Conservation (phyloP, 2,329 filamentous ascomycete species). For the Ophiocordyceps unilateralis region DNA sequence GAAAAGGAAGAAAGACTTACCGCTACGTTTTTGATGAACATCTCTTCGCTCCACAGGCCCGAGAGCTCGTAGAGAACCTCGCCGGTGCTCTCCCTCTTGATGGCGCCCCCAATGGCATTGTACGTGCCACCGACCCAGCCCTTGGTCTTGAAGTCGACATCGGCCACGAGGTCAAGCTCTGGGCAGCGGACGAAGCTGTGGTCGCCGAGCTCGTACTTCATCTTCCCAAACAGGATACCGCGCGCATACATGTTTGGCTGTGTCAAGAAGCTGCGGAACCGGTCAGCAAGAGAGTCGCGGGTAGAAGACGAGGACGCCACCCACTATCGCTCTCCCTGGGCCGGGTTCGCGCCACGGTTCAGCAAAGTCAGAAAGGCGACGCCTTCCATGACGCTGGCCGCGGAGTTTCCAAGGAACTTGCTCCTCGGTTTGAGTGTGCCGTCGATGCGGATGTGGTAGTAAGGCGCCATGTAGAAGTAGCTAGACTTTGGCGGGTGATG, state of each 20-base stretch:
- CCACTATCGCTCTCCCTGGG: conserved; percentile 72
- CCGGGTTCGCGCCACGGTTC: conserved; percentile 52
- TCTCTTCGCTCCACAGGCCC: conserved; percentile 86
- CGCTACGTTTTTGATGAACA: conserved; percentile 72
- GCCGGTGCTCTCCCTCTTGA: conserved; percentile 75
- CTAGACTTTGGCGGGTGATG: conserved; percentile 97
- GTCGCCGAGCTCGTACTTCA: conserved; percentile 98
- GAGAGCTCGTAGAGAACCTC: conserved; percentile 83
- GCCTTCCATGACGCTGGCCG: conserved; percentile 95
- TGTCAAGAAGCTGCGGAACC: conserved; percentile 53
- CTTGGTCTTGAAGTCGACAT: conserved; percentile 97
- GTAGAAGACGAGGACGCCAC: conserved; percentile 14
- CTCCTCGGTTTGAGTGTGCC: conserved; percentile 89
- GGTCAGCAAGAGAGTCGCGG: conserved; percentile 3
- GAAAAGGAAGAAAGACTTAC: conserved; percentile 25
- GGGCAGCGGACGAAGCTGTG: conserved; percentile 87
- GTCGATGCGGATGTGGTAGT: conserved; percentile 87
- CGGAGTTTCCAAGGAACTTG: conserved; percentile 91
- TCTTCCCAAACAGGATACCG: conserved; percentile 93
- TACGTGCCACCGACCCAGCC: conserved; percentile 94
- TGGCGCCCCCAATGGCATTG: conserved; percentile 82
- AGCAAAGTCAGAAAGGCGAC: conserved; percentile 71
- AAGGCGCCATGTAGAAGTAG: conserved; percentile 96
- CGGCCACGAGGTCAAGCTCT: conserved; percentile 68
- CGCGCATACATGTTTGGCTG: conserved; percentile 99